A percentile compares a stretch with the other conserved stretches of the same genome.
Evolutionary conservation across 2,329 filamentous ascomycete genomes (phyloP).

Genomic region (Penicillium sp.): DNA sequence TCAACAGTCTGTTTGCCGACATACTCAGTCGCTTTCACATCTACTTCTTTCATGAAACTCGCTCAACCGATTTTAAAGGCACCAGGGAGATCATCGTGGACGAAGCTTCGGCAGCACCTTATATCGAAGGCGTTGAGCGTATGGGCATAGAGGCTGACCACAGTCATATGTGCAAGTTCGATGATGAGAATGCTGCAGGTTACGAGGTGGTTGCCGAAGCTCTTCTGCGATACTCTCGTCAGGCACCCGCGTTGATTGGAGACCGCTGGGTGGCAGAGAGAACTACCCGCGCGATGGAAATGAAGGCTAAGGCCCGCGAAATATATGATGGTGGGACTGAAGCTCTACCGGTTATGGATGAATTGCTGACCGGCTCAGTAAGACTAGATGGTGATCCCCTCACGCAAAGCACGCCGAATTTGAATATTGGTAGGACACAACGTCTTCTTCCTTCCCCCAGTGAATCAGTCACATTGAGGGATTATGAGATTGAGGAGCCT

Average conservation of each 20-base stretch:
- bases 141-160: conserved; percentile 76
- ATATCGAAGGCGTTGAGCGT: conserved; percentile 68
- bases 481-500: conserved; percentile 43
- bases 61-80: conserved; percentile 68
- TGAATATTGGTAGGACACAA: conserved; percentile 34
- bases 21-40: conserved; percentile 71
- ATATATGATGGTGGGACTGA: conserved; percentile 34
- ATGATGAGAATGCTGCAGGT: conserved; percentile 63
- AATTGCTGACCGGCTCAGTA: conserved; percentile 10
- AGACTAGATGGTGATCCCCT: conserved; percentile 18
- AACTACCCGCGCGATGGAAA: conserved; percentile 36
- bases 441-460: conserved; percentile 33
- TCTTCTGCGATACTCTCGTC: conserved; percentile 47
- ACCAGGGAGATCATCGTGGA: conserved; percentile 68
- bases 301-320: conserved; percentile 39
- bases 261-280: conserved; percentile 63
- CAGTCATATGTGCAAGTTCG: conserved; percentile 72
- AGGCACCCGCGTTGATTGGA: conserved; percentile 56
- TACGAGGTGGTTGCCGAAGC: conserved; percentile 58
- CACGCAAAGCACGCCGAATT: conserved; percentile 27
- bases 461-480: conserved; percentile 30
- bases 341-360: background rate
- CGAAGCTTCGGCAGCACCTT: conserved; percentile 67
- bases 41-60: conserved; percentile 75
- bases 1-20: conserved; percentile 72